Evolutionary conservation across 1,284 basidiomycete genomes (phyloP), one percentile per base, ranked within the genome.

Genomic region (Sporisorium reilianum): DNA sequence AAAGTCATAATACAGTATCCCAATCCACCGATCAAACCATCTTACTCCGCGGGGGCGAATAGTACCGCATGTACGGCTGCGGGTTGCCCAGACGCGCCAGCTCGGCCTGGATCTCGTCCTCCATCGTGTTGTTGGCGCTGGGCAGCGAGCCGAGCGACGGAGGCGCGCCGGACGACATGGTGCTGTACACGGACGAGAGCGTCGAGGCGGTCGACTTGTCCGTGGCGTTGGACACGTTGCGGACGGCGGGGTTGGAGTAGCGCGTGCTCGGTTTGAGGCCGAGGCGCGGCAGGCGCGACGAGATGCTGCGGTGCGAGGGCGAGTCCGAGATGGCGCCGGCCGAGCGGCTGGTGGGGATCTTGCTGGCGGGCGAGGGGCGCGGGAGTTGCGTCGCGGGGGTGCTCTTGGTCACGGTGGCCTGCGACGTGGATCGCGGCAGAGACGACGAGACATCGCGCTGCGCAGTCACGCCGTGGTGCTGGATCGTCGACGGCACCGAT

Each of bases 61-160:
- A 73, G 46, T 73, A 67, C 10, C 64, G 41, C 60, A 73, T 57
- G 38, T 60, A 67, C 12, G 70, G 70, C 57, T 67, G 56, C 5
- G 70, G 64, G 28, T 73, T 73, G 18, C 70, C 70, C 26, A 73
- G 26, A 3, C 64, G 32, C 1, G 64, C 64, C 10, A 73, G 59
- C 32, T 73, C 70, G 18, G 70, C 70, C 36, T 73, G 70, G 30
- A 73, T 73, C 26, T 73, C 70, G 20, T 67, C 70, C 41, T 73
- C 70, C 70, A 73, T 73, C 3, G 70, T 73, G 30, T 73, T 67
- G 45, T 73, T 73, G 3, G 60, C 70, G 20, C 70, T 73, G 4
- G 60, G 56, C 5, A 73, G 30, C 14, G 70, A 64, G 48, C 70
- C 64, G 11, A 73, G 57, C 18, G 52, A 56, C 3, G 70, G 70